Evolutionary conservation across 331 rosid species (phyloP), one percentile per base, ranked within the genome.

Genomic region (Quercus lobata): DNA sequence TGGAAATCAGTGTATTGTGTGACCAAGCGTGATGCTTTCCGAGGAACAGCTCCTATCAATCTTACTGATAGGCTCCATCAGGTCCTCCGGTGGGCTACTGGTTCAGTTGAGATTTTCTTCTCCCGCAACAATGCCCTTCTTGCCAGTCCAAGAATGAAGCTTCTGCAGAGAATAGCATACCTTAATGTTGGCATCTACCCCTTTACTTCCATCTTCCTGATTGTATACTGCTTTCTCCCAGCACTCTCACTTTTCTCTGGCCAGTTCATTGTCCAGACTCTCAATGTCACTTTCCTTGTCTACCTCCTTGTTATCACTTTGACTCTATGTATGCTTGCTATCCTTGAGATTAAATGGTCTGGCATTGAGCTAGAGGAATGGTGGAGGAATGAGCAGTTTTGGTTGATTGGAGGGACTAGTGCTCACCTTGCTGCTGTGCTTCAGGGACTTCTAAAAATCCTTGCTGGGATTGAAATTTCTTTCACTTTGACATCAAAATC

Each of bases 231-330:
- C 78, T 88, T 88, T 76, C 88, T 88, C 24, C 91, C 91, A 5
- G 89, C 91, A 71, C 89, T 88, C 1, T 88, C 91, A 19, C 91
- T 88, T 53, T 86, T 88, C 89, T 86, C 91, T 1, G 91, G 91
- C 54, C 91, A 88, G 72, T 88, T 88, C 89, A 88, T 88, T 35
- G 91, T 88, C 37, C 89, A 86, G 63, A 79, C 83, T 30, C 88
- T 88, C 73, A 86, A 37, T 29, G 91, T 88, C 71, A 88, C 91
- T 6, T 88, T 88, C 27, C 88, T 88, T 19, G 81, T 54, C 37
- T 88, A 88, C 73, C 91, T 88, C 71, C 80, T 88, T 53, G 79
- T 78, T 56, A 83, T 88, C 74, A 83, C 88, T 0, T 75, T 88
- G 68, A 88, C 89, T 0, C 52, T 88, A 16, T 86, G 85, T 81